These are phyloP conservation scores for Phytopythium oedochilum DNA, from an alignment of 352 stramenopile genomes.

Conservation along the genomic window DNA sequence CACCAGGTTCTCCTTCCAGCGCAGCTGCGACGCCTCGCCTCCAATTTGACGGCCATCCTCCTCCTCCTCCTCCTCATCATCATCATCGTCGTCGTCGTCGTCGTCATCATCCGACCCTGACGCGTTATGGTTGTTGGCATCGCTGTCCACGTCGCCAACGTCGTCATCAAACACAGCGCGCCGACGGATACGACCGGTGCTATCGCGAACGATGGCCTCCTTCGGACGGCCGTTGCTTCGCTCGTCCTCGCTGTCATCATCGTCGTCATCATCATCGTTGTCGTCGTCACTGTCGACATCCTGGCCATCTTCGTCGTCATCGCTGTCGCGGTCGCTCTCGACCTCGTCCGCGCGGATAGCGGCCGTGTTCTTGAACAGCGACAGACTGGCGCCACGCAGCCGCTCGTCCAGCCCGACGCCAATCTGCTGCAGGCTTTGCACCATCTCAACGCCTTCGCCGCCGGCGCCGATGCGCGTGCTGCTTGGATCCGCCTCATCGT, in stretches of 20 bases:
- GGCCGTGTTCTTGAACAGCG: conserved; percentile 94
- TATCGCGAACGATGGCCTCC: conserved; percentile 67
- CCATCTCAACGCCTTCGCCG: conserved; percentile 90
- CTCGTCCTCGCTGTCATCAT: conserved; percentile 39
- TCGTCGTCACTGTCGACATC: conserved; percentile 43
- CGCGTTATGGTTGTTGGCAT: conserved; percentile 6
- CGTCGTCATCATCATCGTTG: conserved; percentile 47
- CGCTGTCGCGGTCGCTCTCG: conserved; percentile 47
- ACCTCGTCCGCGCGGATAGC: conserved; percentile 80
- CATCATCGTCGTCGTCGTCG: conserved; percentile 34
- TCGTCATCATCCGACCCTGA: conserved; percentile 40
- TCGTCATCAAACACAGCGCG: conserved; percentile 80
- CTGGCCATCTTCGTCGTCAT: conserved; percentile 52
- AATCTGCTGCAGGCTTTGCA: conserved; percentile 93
- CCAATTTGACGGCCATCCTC: conserved; percentile 42
- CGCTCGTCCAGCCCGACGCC: conserved; percentile 92
- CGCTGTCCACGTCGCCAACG: conserved; percentile 13
- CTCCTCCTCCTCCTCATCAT: conserved; percentile 34
- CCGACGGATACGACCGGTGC: conserved; percentile 62
- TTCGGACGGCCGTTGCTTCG: conserved; percentile 52
- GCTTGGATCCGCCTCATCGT: conserved; percentile 35
- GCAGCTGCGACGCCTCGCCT: conserved; percentile 61
- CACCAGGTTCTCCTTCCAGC: conserved; percentile 86
- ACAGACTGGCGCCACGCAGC: conserved; percentile 90
- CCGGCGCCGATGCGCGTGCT: conserved; percentile 34